Conservation (phyloP, 345 rosid species). For the Chamaenerion angustifolium region DNA sequence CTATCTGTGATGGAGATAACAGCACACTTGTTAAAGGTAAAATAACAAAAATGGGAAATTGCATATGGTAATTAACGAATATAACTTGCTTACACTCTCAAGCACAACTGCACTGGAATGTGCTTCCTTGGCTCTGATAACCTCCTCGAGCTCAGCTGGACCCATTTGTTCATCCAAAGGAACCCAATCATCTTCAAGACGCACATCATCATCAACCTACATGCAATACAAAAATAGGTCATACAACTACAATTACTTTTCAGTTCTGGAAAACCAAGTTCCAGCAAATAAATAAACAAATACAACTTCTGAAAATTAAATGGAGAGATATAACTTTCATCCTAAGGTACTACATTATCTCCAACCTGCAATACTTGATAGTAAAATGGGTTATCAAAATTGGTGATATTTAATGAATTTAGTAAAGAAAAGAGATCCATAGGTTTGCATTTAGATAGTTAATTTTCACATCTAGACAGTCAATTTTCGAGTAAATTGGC, state of each 20-base stretch:
- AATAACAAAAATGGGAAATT: constrained; percentile 5
- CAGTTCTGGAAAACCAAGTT: too few species aligned
- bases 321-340: too few species aligned
- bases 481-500: too few species aligned
- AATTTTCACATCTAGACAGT: too few species aligned
- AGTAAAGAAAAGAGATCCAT: too few species aligned
- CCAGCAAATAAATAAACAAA: too few species aligned
- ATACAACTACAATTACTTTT: neutral
- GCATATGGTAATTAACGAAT: neutral
- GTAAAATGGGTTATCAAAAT: too few species aligned
- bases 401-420: too few species aligned
- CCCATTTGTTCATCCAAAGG: constrained; percentile 84
- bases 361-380: too few species aligned
- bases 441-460: too few species aligned
- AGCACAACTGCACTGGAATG: constrained; percentile 95
- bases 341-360: too few species aligned
- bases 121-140: constrained; percentile 67
- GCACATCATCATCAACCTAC: constrained; percentile 63
- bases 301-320: too few species aligned
- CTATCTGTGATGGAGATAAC: constrained; percentile 26
- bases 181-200: constrained; percentile 98
- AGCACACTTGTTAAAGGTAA: constrained; percentile 1
- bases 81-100: constrained; percentile 55
- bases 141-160: constrained; percentile 55
- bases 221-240: neutral